Evolutionary conservation across 441 rosid species (phyloP), one percentile per base, ranked within the genome.

Genomic region (Pelargonium cotyledonis): DNA sequence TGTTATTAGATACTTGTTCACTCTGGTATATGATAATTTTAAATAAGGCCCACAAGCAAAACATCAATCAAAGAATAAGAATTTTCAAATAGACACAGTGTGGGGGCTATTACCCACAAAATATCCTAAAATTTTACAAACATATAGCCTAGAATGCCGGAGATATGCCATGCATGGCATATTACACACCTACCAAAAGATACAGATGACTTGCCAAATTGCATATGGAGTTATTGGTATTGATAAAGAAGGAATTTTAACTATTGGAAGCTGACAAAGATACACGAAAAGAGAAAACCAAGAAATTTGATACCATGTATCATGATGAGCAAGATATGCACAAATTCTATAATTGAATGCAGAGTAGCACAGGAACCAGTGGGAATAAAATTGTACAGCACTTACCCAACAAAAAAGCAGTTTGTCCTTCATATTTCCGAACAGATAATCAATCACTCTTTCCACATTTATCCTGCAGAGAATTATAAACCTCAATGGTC

Each of bases 361-460:
- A 62, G 19, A 9, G 67, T 49, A 46, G 8, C 8, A 64, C 65
- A 26, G 65, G 14, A 29, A 26, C 29, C 15, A 14, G 41, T 9
- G 35, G 16, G 35, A 51, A 18, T 35, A 68, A 58, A 38, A 51
- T 5, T 26, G 40, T 31, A 55, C 19, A 35, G 60, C 40, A 70
- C 80, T 58, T 81, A 94, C 99, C 99, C 96, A 94, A 76, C 90
- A 87, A 82, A 94, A 91, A 60, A 94, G 80, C 73, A 89, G 70
- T 78, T 82, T 87, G 35, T 69, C 74, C 88, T 79, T 88, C 88
- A 86, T 63, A 81, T 91, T 91, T 47, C 91, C 92, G 75, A 94
- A 72, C 77, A 91, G 74, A 80, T 64, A 82, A 53, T 86, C 81
- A 67, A 91, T 75, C 68, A 89, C 70, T 69, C 75, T 81, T 11